These are phyloP conservation scores for Tanacetum coccineum DNA, from an alignment of 129 eudicot genomes.

Conservation along the genomic window DNA sequence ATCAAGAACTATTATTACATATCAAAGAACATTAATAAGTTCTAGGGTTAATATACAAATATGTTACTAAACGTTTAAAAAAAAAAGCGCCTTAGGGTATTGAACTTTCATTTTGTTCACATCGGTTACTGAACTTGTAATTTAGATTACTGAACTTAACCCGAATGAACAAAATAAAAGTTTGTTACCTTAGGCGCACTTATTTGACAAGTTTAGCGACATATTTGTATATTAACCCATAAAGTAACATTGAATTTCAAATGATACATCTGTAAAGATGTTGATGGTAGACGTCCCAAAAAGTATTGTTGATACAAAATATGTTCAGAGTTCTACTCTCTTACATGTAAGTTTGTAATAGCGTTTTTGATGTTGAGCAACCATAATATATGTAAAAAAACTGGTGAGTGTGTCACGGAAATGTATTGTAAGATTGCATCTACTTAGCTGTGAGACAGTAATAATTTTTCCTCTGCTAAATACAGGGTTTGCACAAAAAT, in stretches of 20 bases:
- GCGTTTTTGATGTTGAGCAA: not conserved
- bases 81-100: no score
- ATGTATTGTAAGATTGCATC: not conserved
- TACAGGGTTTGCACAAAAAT: not conserved
- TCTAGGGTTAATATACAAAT: not conserved
- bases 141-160: no score
- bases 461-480: not conserved
- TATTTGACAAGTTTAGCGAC: no score
- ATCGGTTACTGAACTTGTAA: no score
- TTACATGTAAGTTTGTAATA: not conserved
- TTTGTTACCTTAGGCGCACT: no score
- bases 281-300: not conserved
- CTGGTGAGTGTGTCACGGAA: not conserved
- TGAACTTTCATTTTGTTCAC: no score
- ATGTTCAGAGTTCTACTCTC: not conserved
- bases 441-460: no score
- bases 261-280: no score
- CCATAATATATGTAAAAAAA: not conserved
- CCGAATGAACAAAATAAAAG: no score
- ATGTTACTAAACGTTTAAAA: no score
- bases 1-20: not conserved
- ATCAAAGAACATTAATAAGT: not conserved
- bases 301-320: no score
- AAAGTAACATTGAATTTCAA: not conserved
- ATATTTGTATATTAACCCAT: no score